Evolutionary conservation across 441 rosid genomes (phyloP).

Genomic region (Metrosideros polymorpha): DNA sequence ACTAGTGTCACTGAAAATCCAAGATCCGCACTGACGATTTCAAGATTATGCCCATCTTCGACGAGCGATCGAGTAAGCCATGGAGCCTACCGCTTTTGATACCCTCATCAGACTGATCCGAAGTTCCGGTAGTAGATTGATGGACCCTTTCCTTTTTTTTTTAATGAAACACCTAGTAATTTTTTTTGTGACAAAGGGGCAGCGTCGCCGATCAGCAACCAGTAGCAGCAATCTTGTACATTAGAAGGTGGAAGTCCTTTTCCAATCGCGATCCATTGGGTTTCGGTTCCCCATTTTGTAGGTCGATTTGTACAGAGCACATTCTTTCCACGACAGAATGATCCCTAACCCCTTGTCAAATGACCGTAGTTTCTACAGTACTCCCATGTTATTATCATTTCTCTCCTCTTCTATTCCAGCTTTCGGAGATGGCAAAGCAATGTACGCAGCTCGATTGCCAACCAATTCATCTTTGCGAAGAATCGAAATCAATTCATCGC

Average conservation of each 20-base stretch:
- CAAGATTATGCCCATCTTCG: neutral
- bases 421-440: neutral
- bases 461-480: neutral
- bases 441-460: neutral
- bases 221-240: neutral
- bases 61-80: neutral
- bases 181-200: neutral
- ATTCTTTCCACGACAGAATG: neutral
- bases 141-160: neutral
- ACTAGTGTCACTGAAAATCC: slow-evolving; percentile 57
- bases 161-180: neutral
- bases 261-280: neutral
- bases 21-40: slow-evolving; percentile 43
- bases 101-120: neutral
- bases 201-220: neutral
- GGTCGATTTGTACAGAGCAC: neutral
- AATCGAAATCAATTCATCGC: neutral
- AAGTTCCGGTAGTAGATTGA: neutral
- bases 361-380: neutral
- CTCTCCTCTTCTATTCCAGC: neutral
- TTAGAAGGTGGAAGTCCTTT: neutral
- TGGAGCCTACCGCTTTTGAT: neutral
- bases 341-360: neutral
- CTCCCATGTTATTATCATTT: neutral
- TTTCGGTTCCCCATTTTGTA: neutral